Base-by-base conservation (phyloP, 257 asterid genomes). In the Jasminum sambac region DNA sequence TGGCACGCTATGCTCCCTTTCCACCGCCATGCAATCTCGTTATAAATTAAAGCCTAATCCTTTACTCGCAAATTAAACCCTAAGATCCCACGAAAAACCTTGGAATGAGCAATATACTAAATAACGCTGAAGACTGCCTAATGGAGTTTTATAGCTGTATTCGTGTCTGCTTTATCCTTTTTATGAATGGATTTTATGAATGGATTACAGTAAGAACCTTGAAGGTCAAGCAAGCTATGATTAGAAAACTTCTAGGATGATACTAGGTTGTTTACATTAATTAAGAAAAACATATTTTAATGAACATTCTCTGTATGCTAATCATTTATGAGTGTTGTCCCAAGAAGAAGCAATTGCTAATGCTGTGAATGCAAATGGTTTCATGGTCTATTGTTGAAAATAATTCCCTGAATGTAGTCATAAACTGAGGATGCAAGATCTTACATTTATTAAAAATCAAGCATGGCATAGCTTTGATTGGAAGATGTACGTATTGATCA, bases 181-280 rank as follows among this genome's bases (percentile, higher is more conserved):
- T 61, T 38, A 64, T 83, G 74, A 83, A 70, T 76, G 44, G 77
- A 39, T 39, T 39, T 61, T 38, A 64, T 83, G 74, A 83, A 70
- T 76, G 44, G 77, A 39, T 39, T 39, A 8, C 67, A 41, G 69
- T 60, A 70, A 37, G 83, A 80, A 75, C 72, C 90, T 85, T 89
- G 81, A 46, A 78, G 59, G 55, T 72, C 71, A 83, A 81, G 23
- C 71, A 83, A 81, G 23, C 58, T 10, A 81, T 59, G 55, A 23
- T 52, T 74, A 71, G 84, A 91, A 65, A 80, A 82, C 71, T 74
- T 87, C 87, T 68, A 86, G 91, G 87, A 81, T 74, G 92, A 88
- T 83, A 67, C 81, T 64, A 34, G 68, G 72, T 63, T 72, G 50
- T 34, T 61, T 36, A 57, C 78, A 74, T 68, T 64, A 72, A 73